These are phyloP conservation scores for Pyricularia sp. DNA, from an alignment of 2,329 filamentous ascomycete genomes.

Conservation along the genomic window DNA sequence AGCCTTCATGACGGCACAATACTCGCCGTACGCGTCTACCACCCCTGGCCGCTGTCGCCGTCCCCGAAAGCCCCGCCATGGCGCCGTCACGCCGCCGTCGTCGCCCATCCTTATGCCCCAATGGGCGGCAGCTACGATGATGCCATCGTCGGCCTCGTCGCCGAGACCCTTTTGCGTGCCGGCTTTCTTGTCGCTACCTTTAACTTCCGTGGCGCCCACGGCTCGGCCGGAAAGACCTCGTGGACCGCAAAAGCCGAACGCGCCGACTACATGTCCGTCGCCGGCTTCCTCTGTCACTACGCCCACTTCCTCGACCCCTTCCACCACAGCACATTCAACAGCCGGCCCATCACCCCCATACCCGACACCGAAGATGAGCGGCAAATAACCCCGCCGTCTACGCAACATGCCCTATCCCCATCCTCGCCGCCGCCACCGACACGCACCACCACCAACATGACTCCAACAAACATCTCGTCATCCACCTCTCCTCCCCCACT, in stretches of 20 bases:
- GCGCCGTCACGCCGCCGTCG: constrained; percentile 45
- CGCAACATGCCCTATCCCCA: neutral
- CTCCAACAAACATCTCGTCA: constrained; percentile 3
- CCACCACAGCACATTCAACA: constrained; percentile 4
- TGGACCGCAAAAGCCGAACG: constrained; percentile 80
- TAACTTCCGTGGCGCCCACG: constrained; percentile 79
- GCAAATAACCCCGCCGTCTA: constrained; percentile 3
- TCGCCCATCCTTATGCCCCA: constrained; percentile 87
- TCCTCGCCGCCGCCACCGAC: neutral
- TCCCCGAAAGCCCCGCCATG: constrained; percentile 26
- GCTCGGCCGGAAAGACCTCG: constrained; percentile 68
- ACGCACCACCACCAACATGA: neutral
- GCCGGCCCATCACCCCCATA: neutral
- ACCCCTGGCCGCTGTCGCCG: constrained; percentile 42
- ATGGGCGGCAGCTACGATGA: constrained; percentile 84
- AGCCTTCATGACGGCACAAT: constrained; percentile 69
- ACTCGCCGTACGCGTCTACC: constrained; percentile 78
- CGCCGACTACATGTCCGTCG: constrained; percentile 72
- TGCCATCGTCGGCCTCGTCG: constrained; percentile 59
- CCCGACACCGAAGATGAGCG: constrained; percentile 1
- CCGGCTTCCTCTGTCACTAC: constrained; percentile 73
- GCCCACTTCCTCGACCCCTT: constrained; percentile 47
- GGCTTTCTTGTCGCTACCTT: constrained; percentile 79
- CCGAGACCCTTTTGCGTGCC: constrained; percentile 52
- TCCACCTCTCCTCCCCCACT: constrained; percentile 14